These are phyloP conservation scores for Macaranga tanarius DNA, from an alignment of 441 rosid genomes.

Conservation along the genomic window DNA sequence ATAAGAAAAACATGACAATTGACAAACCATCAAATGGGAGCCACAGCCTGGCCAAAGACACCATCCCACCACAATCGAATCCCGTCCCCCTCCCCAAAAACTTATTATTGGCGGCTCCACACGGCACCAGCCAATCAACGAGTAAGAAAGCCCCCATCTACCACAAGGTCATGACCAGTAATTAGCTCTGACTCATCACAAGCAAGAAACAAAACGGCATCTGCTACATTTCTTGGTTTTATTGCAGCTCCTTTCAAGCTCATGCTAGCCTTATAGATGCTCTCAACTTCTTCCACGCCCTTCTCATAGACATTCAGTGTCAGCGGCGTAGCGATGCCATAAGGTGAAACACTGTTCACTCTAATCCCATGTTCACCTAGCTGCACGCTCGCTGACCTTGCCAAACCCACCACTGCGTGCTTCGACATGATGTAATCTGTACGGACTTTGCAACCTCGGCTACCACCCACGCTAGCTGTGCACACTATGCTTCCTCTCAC, in stretches of 20 bases:
- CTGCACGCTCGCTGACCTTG: conserved; percentile 26
- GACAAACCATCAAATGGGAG: no score
- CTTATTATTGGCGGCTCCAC: no score
- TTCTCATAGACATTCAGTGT: not conserved
- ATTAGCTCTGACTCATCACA: conserved; percentile 34
- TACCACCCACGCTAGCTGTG: conserved; percentile 23
- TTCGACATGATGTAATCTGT: conserved; percentile 31
- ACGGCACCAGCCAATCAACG: not conserved
- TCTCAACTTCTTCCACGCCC: conserved; percentile 25
- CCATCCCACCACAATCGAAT: no score
- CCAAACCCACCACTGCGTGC: conserved; percentile 29
- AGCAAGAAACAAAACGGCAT: conserved; percentile 44
- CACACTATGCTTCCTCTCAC: conserved; percentile 40
- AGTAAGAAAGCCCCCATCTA: conserved; percentile 32
- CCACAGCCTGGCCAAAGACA: no score
- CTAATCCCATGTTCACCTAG: conserved; percentile 26
- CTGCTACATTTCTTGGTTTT: conserved; percentile 30
- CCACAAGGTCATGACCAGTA: conserved; percentile 38
- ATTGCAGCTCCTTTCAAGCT: conserved; percentile 33
- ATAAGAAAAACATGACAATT: no score
- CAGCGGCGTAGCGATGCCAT: conserved; percentile 16
- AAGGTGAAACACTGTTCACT: conserved; percentile 31
- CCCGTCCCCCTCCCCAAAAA: no score
- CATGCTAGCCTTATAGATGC: not conserved
- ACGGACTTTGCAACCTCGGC: not conserved